Base-by-base conservation (phyloP, 345 rosid genomes). In the Eucalyptus paniculata region DNA sequence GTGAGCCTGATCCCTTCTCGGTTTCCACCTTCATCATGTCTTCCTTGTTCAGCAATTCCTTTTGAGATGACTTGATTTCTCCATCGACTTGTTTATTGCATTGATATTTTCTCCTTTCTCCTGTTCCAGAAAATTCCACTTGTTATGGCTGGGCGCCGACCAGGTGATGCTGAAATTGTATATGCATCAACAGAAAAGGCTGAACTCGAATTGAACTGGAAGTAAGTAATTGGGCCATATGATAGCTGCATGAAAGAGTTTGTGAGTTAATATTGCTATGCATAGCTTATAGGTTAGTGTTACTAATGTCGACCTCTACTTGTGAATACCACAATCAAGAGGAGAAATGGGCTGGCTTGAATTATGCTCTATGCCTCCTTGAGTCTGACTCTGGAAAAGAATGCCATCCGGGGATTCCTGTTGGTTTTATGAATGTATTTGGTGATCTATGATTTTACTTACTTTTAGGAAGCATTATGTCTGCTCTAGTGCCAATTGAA, bases 171-270 rank as follows among this genome's bases (percentile, higher is more conserved):
- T 28, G 99, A 95, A 95, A 90, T 92, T 47, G 97, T 98, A 40
- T 98, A 96, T 86, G 98, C 99, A 86, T 96, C 99, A 40, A 98
- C 99, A 15, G 92, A 91, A 17, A 96, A 92, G 91, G 99, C 99
- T 87, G 97, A 94, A 86, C 89, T 67, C 2, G 97, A 98, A 93
- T 89, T 98, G 92, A 95, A 95, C 50, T 98, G 99, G 99, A 97
- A 94, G 99, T 98, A 94, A 95, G 99, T 90, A 40, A 40, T 40
- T 8, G 65, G 50, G 82, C 30, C 44, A 50, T 37, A 15, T 15
- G 15, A 12, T 88, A 18, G n/a, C 30, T n/a, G 56, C 62, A 7
- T 87, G 24, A 72, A 28, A 11, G 7, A 37, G 88, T 91, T 12
- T 82, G 6, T 67, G 17, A 47, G 28, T 56, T 44, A 86, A 32